Evolutionary conservation across 1,284 basidiomycete genomes (phyloP).

Genomic region (Ceratobasidium sp.): DNA sequence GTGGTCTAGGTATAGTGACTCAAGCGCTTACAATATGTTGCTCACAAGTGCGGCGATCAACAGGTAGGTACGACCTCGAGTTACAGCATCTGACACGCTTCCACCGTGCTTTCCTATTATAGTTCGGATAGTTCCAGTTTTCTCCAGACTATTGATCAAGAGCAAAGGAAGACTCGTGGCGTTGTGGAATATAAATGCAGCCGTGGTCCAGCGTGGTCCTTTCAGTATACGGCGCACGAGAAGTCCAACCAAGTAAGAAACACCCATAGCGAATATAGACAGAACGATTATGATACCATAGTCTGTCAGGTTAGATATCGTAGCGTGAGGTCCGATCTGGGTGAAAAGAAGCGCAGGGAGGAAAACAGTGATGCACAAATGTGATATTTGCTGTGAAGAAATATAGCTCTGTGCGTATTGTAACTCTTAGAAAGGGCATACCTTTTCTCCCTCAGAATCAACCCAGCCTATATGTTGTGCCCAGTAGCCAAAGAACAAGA

Average conservation of each 20-base stretch:
- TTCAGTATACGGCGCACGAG: background rate
- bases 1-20: background rate
- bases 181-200: constrained; percentile 38
- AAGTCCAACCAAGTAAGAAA: constrained; percentile 20
- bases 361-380: constrained; percentile 30
- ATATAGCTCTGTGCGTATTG: too few species aligned
- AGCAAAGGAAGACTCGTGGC: constrained; percentile 36
- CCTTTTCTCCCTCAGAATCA: constrained; percentile 15
- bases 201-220: constrained; percentile 28
- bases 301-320: constrained; percentile 14
- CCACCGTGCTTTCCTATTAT: constrained; percentile 20
- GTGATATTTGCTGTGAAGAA: constrained; percentile 22
- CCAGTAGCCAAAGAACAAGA: constrained; percentile 28
- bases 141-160: constrained; percentile 30
- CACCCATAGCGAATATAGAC: constrained; percentile 18
- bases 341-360: constrained; percentile 26
- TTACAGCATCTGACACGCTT: constrained; percentile 6
- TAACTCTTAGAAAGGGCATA: too few species aligned
- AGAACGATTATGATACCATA: constrained; percentile 25
- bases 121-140: constrained; percentile 32
- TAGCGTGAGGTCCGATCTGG: constrained; percentile 33
- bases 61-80: constrained; percentile 32
- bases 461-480: constrained; percentile 23
- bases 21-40: constrained; percentile 25
- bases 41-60: constrained; percentile 32